phyloP scores from a whole-genome alignment of 345 rosid species.

The Euphorbia lathyris region DNA sequence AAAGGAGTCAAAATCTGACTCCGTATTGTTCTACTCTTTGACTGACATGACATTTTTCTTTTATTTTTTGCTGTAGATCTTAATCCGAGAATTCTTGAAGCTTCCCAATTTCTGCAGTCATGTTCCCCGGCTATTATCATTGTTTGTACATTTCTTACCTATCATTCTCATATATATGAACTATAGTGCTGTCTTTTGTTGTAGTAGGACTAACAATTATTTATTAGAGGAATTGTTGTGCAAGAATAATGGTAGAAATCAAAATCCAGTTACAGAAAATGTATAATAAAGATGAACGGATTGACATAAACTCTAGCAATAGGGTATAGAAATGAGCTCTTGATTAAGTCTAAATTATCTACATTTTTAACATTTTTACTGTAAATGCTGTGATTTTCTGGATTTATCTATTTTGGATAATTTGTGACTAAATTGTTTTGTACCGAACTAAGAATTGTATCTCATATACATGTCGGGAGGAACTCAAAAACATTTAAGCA shows the following conservation, averaged over 20 bases:
- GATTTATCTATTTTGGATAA: neutral
- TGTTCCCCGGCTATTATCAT: slow-evolving; percentile 77
- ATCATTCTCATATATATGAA: slow-evolving; percentile 16
- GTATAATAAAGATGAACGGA: neutral
- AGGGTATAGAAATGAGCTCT: neutral
- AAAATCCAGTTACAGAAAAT: neutral
- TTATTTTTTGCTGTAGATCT: slow-evolving; percentile 42
- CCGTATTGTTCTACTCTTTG: neutral
- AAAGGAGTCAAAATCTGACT: neutral
- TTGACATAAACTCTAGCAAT: neutral
- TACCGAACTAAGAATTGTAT: neutral
- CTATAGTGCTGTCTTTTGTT: neutral
- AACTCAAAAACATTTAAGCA: neutral
- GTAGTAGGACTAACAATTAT: neutral
- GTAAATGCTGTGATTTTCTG: neutral
- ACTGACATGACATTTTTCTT: neutral
- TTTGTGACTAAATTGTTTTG: neutral
- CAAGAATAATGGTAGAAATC: neutral
- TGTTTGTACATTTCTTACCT: slow-evolving; percentile 87
- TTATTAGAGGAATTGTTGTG: neutral
- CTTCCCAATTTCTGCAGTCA: slow-evolving; percentile 38
- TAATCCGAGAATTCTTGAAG: slow-evolving; percentile 43
- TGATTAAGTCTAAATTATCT: neutral
- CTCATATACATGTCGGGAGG: neutral
- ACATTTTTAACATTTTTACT: neutral